These are phyloP conservation scores for Coemansia sp. DNA, from an alignment of 192 early-diverging fungal genomes.

Conservation along the genomic window DNA sequence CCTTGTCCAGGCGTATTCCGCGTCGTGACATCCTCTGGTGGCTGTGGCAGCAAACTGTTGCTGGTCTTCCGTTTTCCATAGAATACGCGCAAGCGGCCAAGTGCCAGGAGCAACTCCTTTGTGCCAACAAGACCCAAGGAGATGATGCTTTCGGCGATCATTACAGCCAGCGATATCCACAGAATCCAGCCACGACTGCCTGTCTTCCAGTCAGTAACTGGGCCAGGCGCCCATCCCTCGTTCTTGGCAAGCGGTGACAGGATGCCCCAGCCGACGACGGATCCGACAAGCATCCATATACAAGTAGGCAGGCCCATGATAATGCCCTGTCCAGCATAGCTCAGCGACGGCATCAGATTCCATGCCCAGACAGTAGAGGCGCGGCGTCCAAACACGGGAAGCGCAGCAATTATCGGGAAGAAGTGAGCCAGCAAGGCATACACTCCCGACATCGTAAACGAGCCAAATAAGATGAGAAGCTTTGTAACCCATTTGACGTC, in stretches of 20 bases:
- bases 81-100: slow-evolving; percentile 12
- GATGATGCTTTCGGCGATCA: slow-evolving; percentile 73
- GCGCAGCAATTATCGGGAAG: slow-evolving; percentile 56
- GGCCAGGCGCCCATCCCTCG: slow-evolving; percentile 73
- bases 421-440: slow-evolving; percentile 71
- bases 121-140: slow-evolving; percentile 61
- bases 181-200: slow-evolving; percentile 78
- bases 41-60: not conserved
- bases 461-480: slow-evolving; percentile 55
- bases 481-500: slow-evolving; percentile 67
- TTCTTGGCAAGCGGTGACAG: slow-evolving; percentile 69
- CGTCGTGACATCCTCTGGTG: not conserved
- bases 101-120: slow-evolving; percentile 37
- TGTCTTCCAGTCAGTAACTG: slow-evolving; percentile 66
- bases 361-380: slow-evolving; percentile 66
- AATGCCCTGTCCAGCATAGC: slow-evolving; percentile 77
- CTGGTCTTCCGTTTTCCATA: not conserved
- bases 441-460: slow-evolving; percentile 63
- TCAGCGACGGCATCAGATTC: slow-evolving; percentile 71
- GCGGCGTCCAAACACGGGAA: slow-evolving; percentile 61
- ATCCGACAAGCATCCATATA: slow-evolving; percentile 69
- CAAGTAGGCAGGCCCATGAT: slow-evolving; percentile 83
- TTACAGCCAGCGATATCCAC: slow-evolving; percentile 77
- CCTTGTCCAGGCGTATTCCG: not conserved
- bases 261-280: slow-evolving; percentile 74